Base-by-base conservation (phyloP, 2,329 filamentous ascomycete genomes). In the Penicillium vulpinum region DNA sequence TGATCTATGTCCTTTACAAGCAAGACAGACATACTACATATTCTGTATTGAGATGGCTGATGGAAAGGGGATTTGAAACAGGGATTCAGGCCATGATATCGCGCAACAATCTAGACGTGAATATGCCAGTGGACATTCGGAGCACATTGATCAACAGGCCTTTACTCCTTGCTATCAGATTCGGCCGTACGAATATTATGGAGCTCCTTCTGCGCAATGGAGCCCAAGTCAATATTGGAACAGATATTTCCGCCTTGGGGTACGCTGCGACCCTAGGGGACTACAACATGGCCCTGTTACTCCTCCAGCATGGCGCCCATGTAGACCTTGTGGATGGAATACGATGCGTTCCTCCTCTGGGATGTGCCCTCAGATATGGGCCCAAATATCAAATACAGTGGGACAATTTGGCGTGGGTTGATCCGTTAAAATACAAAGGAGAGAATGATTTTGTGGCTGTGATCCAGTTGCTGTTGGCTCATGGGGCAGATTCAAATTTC, bases 91-190 rank as follows among this genome's bases (percentile, higher is more conserved):
- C 18, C 29, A 4, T 51, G 5, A 22, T 51, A 26, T 51, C 28
- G 29, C 48, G 28, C 28, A 51, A 7, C 28, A 50, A 22, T 15
- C 24, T 40, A 15, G n/a, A 50, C 5, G 1, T 33, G 28, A 44
- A 51, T 7, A 13, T 15, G 4, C 0, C 6, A 5, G 1, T 51
- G 4, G 2, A 0, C 4, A 0, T 1, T 1, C 3, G 26, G 15
- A 1, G 0, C 8, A 2, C 0, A 5, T 1, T 1, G 2, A 26
- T 13, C 28, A 26, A 18, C 15, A 51, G 38, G 11, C 38, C 28
- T 10, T 35, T 33, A 15, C 48, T 51, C 2, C 0, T 26, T 26
- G 48, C 48, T 10, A 10, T 33, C 4, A 0, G 4, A 1, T 18
- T 0, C 1, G 18, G 48, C n/a, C 48, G 5, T 44, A 7, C 6